Base-by-base conservation (phyloP, 2,329 filamentous ascomycete species). In the Aspergillus awamori region DNA sequence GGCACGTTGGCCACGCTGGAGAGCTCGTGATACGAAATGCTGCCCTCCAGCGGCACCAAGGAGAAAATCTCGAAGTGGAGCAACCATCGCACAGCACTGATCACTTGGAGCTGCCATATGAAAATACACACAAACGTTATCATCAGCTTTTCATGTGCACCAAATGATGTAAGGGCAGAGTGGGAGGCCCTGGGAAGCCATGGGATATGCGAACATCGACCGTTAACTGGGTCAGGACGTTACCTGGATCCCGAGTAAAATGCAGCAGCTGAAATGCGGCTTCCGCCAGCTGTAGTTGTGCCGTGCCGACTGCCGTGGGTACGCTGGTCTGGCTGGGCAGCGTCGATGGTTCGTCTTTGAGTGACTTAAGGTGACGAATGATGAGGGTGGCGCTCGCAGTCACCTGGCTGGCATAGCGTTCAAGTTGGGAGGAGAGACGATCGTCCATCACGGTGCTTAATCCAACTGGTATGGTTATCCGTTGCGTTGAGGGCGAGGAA, bases 1-100 rank as follows among this genome's bases (percentile, higher is more conserved):
- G 66, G 58, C 3, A 79, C 64, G 1, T 62, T 53, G 8, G 70
- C 70, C 2, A 53, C 20, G 7, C 28, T 26, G 0, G 76, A 70
- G 6, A 78, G 61, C 2, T 72, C 66, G 1, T 52, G 13, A 54
- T 74, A 78, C 1, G 63, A 53, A 5, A 73, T 68, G 7, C 55
- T 30, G 0, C 63, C 67, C 2, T 67, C 59, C 0, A 65, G 26
- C 2, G 75, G 75, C 0, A 78, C 63, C 20, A 70, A 59, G 1
- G 57, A 28, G 17, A 71, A 67, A 17, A 79, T 72, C 11, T 68
- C 52, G 64, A 71, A 76, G 33, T 72, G 69, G 39, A 58, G 60
- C 13, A 79, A 69, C 63, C 71, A 74, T 17, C 64, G 63, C 5
- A 77, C 10, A 3, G 30, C 13, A 15, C 51, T 33, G 20, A 22